phyloP scores from a whole-genome alignment of 129 eudicot genomes.

The Rutidosis leptorrhynchoides region DNA sequence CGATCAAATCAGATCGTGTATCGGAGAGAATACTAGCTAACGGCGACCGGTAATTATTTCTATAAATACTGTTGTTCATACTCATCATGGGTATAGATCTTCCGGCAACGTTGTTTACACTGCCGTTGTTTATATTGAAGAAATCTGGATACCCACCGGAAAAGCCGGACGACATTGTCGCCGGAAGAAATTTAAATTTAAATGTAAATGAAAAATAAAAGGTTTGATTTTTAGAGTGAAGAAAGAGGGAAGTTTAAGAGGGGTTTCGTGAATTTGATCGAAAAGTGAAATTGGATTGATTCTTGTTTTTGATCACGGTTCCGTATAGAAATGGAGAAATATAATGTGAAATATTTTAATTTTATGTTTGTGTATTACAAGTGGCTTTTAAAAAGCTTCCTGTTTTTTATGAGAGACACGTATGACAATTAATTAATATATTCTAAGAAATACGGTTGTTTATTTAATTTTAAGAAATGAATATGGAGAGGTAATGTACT shows the following conservation, averaged over 20 bases:
- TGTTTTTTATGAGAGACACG: conserved; percentile 30
- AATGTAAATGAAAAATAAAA: conserved; percentile 9
- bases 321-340: background rate
- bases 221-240: background rate
- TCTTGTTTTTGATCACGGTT: background rate
- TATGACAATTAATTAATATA: conserved; percentile 19
- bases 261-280: conserved; percentile 26
- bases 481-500: conserved; percentile 2
- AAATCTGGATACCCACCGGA: conserved; percentile 52
- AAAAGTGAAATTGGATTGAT: conserved; percentile 26
- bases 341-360: background rate
- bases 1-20: conserved; percentile 50
- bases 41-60: conserved; percentile 31
- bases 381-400: conserved; percentile 35
- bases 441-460: conserved; percentile 24
- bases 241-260: conserved; percentile 14
- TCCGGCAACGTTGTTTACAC: conserved; percentile 24
- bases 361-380: conserved; percentile 9
- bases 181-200: background rate
- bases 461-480: conserved; percentile 16
- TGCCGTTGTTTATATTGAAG: conserved; percentile 27
- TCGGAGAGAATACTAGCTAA: conserved; percentile 46
- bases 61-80: conserved; percentile 15
- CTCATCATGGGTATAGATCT: conserved; percentile 35
- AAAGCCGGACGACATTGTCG: conserved; percentile 56